phyloP scores from a whole-genome alignment of 495 filamentous ascomycete species.

The Aspergillus cristatus region DNA sequence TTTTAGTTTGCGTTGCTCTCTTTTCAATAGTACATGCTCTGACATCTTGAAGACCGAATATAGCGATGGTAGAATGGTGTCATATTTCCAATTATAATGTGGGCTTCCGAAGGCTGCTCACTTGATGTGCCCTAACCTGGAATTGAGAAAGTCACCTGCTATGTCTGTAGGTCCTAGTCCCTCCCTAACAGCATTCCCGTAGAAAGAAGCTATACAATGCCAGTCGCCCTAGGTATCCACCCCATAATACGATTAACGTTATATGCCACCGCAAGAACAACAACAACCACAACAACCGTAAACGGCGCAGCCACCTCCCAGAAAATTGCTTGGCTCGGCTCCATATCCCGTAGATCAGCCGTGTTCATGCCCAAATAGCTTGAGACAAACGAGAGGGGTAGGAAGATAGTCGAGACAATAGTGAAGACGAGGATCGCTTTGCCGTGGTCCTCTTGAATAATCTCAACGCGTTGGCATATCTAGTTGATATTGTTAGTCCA shows the following conservation, averaged over 20 bases:
- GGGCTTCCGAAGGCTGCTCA: too few species aligned
- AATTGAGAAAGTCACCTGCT: too few species aligned
- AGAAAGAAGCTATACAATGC: too few species aligned
- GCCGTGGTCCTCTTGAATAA: conserved; percentile 12
- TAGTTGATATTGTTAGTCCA: not conserved
- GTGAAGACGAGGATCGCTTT: conserved; percentile 15
- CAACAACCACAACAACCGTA: conserved; percentile 21
- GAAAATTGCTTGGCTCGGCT: conserved; percentile 34
- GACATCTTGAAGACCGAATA: too few species aligned
- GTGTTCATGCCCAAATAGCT: conserved; percentile 41
- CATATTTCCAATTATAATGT: too few species aligned
- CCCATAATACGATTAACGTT: conserved; percentile 2
- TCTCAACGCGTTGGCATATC: conserved; percentile 8
- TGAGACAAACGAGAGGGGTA: conserved; percentile 12
- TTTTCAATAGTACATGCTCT: too few species aligned
- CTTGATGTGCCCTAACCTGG: too few species aligned
- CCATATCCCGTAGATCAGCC: conserved; percentile 41
- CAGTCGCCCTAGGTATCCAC: conserved; percentile 1
- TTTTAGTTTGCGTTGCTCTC: too few species aligned
- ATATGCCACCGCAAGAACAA: conserved; percentile 4
- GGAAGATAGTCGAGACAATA: conserved; percentile 8
- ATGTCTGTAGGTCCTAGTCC: too few species aligned
- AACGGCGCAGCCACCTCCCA: conserved; percentile 41
- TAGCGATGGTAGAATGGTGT: too few species aligned
- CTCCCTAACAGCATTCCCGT: too few species aligned